Percentiles rank a stretch among this genome's conserved stretches.
phyloP scores from a whole-genome alignment of 164 flowering plant species.

The Aristolochia contorta region DNA sequence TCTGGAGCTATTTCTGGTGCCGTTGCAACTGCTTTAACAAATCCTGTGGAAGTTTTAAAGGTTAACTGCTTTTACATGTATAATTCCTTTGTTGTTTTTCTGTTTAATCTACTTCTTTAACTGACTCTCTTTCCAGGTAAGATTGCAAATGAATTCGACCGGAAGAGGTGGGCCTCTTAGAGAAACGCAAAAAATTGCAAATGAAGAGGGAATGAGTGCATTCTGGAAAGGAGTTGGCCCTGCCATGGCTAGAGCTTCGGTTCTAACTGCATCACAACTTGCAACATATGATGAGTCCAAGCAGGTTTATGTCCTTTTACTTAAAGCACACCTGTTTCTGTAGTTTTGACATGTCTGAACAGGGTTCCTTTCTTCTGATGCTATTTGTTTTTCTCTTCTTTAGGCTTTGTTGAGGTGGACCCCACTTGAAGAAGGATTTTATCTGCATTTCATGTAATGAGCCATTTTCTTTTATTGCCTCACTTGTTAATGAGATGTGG shows the following conservation, averaged over 20 bases:
- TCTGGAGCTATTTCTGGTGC: slow-evolving; percentile 90
- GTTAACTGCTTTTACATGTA: slow-evolving; percentile 21
- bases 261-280: slow-evolving; percentile 88
- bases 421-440: slow-evolving; percentile 69
- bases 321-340: background rate
- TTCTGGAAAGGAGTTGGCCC: slow-evolving; percentile 99
- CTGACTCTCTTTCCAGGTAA: slow-evolving; percentile 40
- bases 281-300: slow-evolving; percentile 96
- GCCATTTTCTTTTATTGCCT: slow-evolving; percentile 4
- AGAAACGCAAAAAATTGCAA: slow-evolving; percentile 47
- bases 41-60: slow-evolving; percentile 90
- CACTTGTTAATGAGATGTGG: background rate
- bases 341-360: too few species aligned
- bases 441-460: slow-evolving; percentile 70
- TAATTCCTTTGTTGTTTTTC: background rate
- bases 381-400: slow-evolving; percentile 13
- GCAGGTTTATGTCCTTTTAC: slow-evolving; percentile 35
- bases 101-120: background rate
- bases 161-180: slow-evolving; percentile 33
- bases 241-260: slow-evolving; percentile 84
- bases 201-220: slow-evolving; percentile 65
- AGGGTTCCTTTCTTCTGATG: slow-evolving; percentile 21
- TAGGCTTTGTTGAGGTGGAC: slow-evolving; percentile 63
- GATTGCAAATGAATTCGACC: slow-evolving; percentile 63
- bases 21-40: slow-evolving; percentile 79